phyloP scores from a whole-genome alignment of 176 grass and related monocot genomes.

The Tuctoria greenei region DNA sequence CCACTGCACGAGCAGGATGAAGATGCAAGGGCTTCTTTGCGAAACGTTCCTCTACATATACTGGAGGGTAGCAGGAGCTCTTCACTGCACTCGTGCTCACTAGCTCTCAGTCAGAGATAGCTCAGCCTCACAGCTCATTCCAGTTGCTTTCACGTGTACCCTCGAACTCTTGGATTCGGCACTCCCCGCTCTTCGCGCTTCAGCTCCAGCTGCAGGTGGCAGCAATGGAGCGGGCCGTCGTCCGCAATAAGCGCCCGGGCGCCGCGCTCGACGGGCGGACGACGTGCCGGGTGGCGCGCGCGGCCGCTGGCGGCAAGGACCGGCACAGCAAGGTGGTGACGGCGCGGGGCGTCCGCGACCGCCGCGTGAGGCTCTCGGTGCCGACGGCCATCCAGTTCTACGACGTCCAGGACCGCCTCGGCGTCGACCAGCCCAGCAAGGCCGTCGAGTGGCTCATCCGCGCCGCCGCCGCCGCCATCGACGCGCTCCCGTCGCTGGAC shows the following conservation, averaged over 20 bases:
- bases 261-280: constrained; percentile 25
- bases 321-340: constrained; percentile 93
- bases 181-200: background rate
- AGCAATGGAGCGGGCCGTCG: constrained; percentile 37
- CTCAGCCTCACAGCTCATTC: background rate
- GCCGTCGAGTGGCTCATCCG: constrained; percentile 87
- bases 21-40: too few relatives aligned
- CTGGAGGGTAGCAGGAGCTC: too few relatives aligned
- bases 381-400: constrained; percentile 87
- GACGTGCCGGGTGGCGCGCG: constrained; percentile 48
- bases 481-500: constrained; percentile 60
- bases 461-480: constrained; percentile 58
- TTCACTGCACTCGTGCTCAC: too few relatives aligned
- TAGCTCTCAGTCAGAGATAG: background rate
- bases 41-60: too few relatives aligned
- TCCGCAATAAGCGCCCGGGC: constrained; percentile 43
- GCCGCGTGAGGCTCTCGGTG: constrained; percentile 68
- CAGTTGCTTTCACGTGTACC: background rate
- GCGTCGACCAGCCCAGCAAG: constrained; percentile 84
- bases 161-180: background rate
- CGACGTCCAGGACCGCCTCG: constrained; percentile 85
- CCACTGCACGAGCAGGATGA: too few relatives aligned
- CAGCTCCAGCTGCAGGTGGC: background rate
- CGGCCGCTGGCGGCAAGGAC: constrained; percentile 67
- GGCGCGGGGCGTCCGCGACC: constrained; percentile 66